Conservation (phyloP, 768 basidiomycete genomes). For the Mycena indigotica region DNA sequence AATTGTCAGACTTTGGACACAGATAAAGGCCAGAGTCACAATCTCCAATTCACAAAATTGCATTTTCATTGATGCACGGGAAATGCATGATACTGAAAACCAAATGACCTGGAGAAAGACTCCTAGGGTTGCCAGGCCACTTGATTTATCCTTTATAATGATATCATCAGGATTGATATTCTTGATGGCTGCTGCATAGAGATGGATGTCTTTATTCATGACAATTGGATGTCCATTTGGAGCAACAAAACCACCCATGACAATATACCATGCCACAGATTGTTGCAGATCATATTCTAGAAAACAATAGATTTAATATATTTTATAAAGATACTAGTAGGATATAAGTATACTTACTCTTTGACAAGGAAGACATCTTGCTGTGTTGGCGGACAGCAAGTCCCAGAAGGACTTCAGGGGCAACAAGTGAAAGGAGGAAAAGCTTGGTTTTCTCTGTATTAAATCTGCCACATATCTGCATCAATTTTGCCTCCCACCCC, state of each 20-base stretch:
- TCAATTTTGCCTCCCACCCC: not conserved
- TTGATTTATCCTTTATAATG: not conserved
- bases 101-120: not conserved
- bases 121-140: not conserved
- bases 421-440: not conserved
- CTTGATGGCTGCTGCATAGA: not conserved
- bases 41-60: not conserved
- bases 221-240: not conserved
- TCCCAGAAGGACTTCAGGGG: not conserved
- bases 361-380: not conserved
- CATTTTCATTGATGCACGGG: not conserved
- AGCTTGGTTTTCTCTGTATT: not conserved
- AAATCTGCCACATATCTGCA: not conserved
- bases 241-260: not conserved
- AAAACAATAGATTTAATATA: no score
- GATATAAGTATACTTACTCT: not conserved
- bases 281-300: not conserved
- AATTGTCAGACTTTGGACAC: not conserved
- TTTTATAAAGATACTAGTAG: not conserved
- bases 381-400: not conserved
- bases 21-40: not conserved
- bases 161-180: not conserved
- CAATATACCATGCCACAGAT: not conserved
- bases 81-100: not conserved
- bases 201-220: not conserved